These are phyloP conservation scores for Biscutella laevigata DNA, from an alignment of 441 rosid species.

Conservation along the genomic window DNA sequence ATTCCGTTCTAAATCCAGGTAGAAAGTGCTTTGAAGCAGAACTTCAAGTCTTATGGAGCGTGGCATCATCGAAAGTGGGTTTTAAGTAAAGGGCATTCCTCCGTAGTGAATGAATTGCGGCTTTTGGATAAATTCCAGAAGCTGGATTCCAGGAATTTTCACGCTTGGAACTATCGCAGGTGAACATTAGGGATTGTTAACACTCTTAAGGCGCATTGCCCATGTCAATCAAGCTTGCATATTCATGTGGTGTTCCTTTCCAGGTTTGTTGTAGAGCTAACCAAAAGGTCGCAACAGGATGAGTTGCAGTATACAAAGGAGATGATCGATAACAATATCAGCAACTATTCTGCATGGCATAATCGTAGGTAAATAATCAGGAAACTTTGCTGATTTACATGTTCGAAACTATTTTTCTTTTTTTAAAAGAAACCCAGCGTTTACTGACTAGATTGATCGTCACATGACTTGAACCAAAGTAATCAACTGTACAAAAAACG, in stretches of 20 bases:
- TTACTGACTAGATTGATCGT: neutral
- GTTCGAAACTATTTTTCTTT: neutral
- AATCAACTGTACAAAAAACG: neutral
- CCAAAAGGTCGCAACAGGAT: slow-evolving; percentile 67
- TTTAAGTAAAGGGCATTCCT: slow-evolving; percentile 64
- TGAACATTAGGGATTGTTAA: slow-evolving; percentile 9
- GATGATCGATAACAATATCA: slow-evolving; percentile 54
- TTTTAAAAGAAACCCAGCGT: neutral
- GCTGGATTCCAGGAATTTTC: slow-evolving; percentile 73
- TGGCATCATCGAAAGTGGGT: slow-evolving; percentile 98
- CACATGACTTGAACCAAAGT: neutral
- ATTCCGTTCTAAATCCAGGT: slow-evolving; percentile 31
- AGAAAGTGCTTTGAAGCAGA: slow-evolving; percentile 67
- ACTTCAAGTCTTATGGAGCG: slow-evolving; percentile 76
- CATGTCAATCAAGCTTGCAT: slow-evolving; percentile 3
- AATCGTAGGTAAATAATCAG: slow-evolving; percentile 41
- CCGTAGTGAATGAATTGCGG: slow-evolving; percentile 43
- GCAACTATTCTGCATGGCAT: slow-evolving; percentile 98
- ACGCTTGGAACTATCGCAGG: slow-evolving; percentile 92
- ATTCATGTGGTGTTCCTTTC: slow-evolving; percentile 5
- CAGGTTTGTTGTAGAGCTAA: slow-evolving; percentile 62
- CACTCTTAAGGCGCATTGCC: neutral
- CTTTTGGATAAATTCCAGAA: slow-evolving; percentile 60
- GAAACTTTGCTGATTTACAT: neutral
- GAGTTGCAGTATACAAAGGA: slow-evolving; percentile 60